These are phyloP conservation scores for Dendrostoma leiphaemia DNA, from an alignment of 2,329 filamentous ascomycete species.

Conservation along the genomic window DNA sequence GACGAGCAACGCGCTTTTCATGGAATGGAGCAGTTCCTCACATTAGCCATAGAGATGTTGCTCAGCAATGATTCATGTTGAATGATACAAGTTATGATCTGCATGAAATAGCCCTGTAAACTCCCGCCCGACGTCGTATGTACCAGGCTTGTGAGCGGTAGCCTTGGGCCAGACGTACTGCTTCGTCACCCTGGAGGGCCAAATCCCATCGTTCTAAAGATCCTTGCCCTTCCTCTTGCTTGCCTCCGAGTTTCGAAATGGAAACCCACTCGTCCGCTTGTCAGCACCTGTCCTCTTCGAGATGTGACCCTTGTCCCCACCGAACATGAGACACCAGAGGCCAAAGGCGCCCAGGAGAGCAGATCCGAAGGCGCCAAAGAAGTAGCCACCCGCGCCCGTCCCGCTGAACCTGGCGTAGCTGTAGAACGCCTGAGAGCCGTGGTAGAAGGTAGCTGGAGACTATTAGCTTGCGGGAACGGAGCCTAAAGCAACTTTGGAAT, in stretches of 20 bases:
- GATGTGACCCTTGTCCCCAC: slow-evolving; percentile 31
- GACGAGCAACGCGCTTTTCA: too few species aligned
- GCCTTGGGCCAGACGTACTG: too few species aligned
- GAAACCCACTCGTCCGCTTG: slow-evolving; percentile 39
- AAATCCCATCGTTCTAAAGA: slow-evolving; percentile 7
- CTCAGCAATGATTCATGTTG: too few species aligned
- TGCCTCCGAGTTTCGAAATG: slow-evolving; percentile 35
- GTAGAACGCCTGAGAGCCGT: slow-evolving; percentile 61
- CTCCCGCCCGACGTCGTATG: too few species aligned
- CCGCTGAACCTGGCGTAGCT: slow-evolving; percentile 66
- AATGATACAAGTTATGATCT: too few species aligned
- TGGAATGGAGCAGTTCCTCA: too few species aligned
- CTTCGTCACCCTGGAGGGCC: too few species aligned
- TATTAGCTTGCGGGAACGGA: too few species aligned
- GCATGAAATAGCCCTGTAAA: too few species aligned
- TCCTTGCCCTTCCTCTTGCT: slow-evolving; percentile 28
- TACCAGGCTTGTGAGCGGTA: too few species aligned
- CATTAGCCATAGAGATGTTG: too few species aligned
- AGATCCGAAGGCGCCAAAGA: slow-evolving; percentile 58
- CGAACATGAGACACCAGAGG: slow-evolving; percentile 56
- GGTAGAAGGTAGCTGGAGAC: slow-evolving; percentile 66
- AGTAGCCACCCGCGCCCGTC: slow-evolving; percentile 55
- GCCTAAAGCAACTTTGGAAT: too few species aligned
- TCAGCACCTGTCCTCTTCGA: slow-evolving; percentile 39
- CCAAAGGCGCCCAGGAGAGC: slow-evolving; percentile 59